Base-by-base conservation (phyloP, 352 stramenopile species). In the Globisporangium paroecandrum region DNA sequence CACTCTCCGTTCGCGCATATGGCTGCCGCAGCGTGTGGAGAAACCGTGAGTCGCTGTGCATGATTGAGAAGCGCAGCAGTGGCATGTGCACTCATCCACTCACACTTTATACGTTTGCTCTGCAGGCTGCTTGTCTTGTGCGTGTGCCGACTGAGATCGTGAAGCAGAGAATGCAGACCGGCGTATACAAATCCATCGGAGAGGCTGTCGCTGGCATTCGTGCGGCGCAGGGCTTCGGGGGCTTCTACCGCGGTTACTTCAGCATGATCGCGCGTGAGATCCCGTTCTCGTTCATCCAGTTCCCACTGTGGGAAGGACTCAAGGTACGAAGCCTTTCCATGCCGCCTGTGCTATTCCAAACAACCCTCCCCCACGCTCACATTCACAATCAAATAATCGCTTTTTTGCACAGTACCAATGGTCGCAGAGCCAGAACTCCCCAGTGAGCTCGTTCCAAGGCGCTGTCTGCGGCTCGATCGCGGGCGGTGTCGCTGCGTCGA, bases 231-330 rank as follows among this genome's bases (percentile, higher is more conserved):
- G 95, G 79, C 29, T 24, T 91, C 25, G 72, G 80, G 22, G 97
- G 97, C 13, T 95, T 99, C 68, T 99, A 99, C 82, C 85, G 92
- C 51, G 98, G 97, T 59, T 99, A 99, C 82, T 95, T 91, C 68
- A 98, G 97, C 61, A 99, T 98, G 70, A 89, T 99, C n/a, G 89
- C 98, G 66, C 87, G 98, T 66, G 98, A 99, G 73, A 98, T 99
- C 65, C 98, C 98, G 4, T 99, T 99, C 79, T 98, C 96, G 27
- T 98, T 99, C 58, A 99, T 99, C 74, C 97, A 99, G 87, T 99
- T 99, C 77, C 97, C 97, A n/a, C 76, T 99, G 3, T 99, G 98
- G 87, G 98, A 99, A 87, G 77, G 83, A 38, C 81, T 99, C 27
- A 99, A 99, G 89, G 81, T 95, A 51, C 60, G 63, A 15, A 56